These are phyloP conservation scores for Tuber indicum DNA, from an alignment of 495 filamentous ascomycete species.

Conservation along the genomic window DNA sequence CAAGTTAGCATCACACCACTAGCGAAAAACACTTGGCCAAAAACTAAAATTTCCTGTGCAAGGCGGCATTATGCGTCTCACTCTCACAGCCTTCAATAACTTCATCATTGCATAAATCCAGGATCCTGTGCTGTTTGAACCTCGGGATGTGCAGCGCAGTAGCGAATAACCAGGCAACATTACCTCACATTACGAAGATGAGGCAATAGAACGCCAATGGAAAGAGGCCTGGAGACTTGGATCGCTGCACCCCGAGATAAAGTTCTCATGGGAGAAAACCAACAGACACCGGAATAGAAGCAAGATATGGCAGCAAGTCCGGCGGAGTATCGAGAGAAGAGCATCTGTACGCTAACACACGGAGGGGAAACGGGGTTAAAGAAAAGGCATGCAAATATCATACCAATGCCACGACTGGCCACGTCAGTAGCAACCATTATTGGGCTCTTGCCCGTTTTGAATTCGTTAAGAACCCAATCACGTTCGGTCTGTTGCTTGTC, in stretches of 20 bases:
- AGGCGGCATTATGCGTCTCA: slow-evolving; percentile 42
- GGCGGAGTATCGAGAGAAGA: slow-evolving; percentile 65
- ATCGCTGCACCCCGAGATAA: slow-evolving; percentile 43
- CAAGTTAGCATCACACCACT: slow-evolving; percentile 67
- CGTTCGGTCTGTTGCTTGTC: slow-evolving; percentile 99
- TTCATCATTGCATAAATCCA: slow-evolving; percentile 43
- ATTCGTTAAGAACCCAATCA: slow-evolving; percentile 99
- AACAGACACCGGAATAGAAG: slow-evolving; percentile 43
- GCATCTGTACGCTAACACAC: slow-evolving; percentile 54
- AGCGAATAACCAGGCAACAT: slow-evolving; percentile 40
- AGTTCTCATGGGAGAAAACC: slow-evolving; percentile 44
- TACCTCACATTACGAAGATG: slow-evolving; percentile 32
- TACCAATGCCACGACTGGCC: slow-evolving; percentile 99
- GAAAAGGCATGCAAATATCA: slow-evolving; percentile 62
- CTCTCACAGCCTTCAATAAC: slow-evolving; percentile 41
- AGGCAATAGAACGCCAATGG: slow-evolving; percentile 38
- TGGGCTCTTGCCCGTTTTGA: slow-evolving; percentile 92
- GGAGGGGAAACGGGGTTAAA: slow-evolving; percentile 45
- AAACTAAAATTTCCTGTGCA: slow-evolving; percentile 40
- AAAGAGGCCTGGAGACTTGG: slow-evolving; percentile 34
- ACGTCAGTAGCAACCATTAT: slow-evolving; percentile 99
- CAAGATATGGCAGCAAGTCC: slow-evolving; percentile 42
- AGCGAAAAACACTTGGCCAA: slow-evolving; percentile 34
- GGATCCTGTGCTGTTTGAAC: slow-evolving; percentile 43
- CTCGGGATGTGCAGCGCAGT: slow-evolving; percentile 42